Evolutionary conservation across 768 basidiomycete genomes (phyloP), one percentile per base, ranked within the genome.

Genomic region (Trametes maxima): DNA sequence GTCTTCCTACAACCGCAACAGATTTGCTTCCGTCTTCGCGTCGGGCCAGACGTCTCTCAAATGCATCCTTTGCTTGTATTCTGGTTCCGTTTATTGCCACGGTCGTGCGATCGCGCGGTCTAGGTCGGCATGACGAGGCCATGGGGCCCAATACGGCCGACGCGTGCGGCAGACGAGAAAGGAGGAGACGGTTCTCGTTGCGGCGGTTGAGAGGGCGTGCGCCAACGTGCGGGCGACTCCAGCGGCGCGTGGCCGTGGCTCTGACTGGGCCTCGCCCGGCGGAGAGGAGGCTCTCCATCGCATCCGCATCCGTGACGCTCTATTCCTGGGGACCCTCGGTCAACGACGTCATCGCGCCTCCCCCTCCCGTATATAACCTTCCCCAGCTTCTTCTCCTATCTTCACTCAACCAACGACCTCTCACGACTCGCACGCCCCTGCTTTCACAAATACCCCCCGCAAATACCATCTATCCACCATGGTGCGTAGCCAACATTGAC

Each of bases 281-380:
- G n/a, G 28, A 19, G 53, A 35, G 28, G 54, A 45, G 45, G 21
- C 48, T 58, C 57, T 58, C 57, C 57, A 51, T 17, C 21, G 45
- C 2, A 33, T 17, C 43, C 14, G 57, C n/a, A 42, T 22, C 25
- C 48, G 57, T 58, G 57, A 50, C 57, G 57, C 56, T 16, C 55
- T 28, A 25, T 14, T 46, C 35, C 44, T 28, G 33, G 17, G 44
- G 12, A 7, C 19, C 11, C 47, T 10, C 47, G 43, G 39, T 33
- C 48, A 40, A 12, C 57, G 59, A 60, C 59, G 59, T 60, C 59
- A 60, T 54, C 35, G 39, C 44, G 21, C 12, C 24, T 17, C 10
- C 17, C 14, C 36, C 35, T 28, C 33, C 50, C 21, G 19, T 60
- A 60, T 60, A 60, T 54, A 54, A 22, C 37, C 62, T 14, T 22